phyloP scores from a whole-genome alignment of 2,329 filamentous ascomycete species.

The Nothomitra cinnamomea region DNA sequence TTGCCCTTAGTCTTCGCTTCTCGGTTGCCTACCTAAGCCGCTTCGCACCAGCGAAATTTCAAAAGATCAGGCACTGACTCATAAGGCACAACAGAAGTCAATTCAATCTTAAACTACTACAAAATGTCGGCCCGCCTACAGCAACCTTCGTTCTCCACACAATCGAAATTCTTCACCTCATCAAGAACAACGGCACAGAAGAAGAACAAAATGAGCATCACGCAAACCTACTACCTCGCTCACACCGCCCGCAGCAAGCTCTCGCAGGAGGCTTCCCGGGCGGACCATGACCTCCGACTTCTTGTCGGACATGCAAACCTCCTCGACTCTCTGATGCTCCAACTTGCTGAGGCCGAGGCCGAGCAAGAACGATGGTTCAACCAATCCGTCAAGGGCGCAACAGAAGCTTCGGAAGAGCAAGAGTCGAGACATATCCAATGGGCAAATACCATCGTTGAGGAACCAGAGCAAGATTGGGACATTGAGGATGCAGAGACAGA shows the following conservation, averaged over 20 bases:
- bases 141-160: neutral
- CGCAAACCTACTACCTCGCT: constrained; percentile 95
- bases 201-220: constrained; percentile 69
- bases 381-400: constrained; percentile 69
- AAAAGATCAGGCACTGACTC: constrained; percentile 4
- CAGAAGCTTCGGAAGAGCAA: constrained; percentile 25
- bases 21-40: constrained; percentile 2
- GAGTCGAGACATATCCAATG: constrained; percentile 59
- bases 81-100: neutral
- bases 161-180: neutral
- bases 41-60: neutral
- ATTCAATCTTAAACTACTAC: neutral
- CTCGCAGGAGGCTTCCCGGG: constrained; percentile 70
- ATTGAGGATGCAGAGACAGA: constrained; percentile 40
- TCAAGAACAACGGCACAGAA: neutral
- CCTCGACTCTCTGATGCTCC: constrained; percentile 81
- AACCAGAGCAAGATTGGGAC: constrained; percentile 53
- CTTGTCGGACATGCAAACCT: constrained; percentile 98
- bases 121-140: neutral
- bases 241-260: constrained; percentile 96
- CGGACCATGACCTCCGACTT: constrained; percentile 86
- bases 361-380: constrained; percentile 98
- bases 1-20: neutral
- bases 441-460: constrained; percentile 63
- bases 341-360: constrained; percentile 82